A percentile compares a stretch with the other conserved stretches of the same genome.
Conservation (phyloP, 2,329 filamentous ascomycete genomes). For the Penicillium psychrosexuale region DNA sequence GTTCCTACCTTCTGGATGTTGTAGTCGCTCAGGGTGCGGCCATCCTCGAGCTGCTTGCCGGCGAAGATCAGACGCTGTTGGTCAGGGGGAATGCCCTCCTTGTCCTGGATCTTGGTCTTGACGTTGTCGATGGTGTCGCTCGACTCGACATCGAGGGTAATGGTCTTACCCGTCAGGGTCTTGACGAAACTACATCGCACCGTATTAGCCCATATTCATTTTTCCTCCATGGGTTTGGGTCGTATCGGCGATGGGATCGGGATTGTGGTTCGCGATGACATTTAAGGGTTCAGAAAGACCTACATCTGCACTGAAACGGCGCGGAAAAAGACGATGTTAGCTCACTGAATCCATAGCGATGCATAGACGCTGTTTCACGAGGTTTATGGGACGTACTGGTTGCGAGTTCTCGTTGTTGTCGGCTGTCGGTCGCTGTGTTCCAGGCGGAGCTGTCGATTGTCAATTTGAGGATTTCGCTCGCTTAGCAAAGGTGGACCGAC, state of each 20-base stretch:
- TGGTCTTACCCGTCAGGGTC: constrained; percentile 99
- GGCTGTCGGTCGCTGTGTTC: constrained; percentile 42
- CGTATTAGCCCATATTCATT: constrained; percentile 25
- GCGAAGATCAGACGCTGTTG: constrained; percentile 99
- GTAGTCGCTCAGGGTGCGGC: constrained; percentile 94
- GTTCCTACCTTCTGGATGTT: constrained; percentile 94
- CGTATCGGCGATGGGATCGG: constrained; percentile 17
- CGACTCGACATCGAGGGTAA: constrained; percentile 99
- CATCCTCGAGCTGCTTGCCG: constrained; percentile 98
- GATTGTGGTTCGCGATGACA: constrained; percentile 22
- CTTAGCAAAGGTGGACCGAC: constrained; percentile 42
- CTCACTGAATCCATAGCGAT: constrained; percentile 19
- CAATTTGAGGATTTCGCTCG: constrained; percentile 43
- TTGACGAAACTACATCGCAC: constrained; percentile 82
- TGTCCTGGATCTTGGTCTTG: constrained; percentile 99
- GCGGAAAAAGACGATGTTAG: constrained; percentile 49
- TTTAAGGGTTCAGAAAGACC: constrained; percentile 46
- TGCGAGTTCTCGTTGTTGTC: constrained; percentile 47
- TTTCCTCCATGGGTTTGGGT: constrained; percentile 15
- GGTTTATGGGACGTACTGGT: constrained; percentile 42
- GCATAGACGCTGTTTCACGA: constrained; percentile 11
- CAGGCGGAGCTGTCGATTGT: constrained; percentile 35
- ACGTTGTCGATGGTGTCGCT: constrained; percentile 99
- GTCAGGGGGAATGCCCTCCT: constrained; percentile 97
- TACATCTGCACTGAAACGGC: constrained; percentile 79